Conservation (phyloP, 352 stramenopile species). For the Phytophthora sp. region DNA sequence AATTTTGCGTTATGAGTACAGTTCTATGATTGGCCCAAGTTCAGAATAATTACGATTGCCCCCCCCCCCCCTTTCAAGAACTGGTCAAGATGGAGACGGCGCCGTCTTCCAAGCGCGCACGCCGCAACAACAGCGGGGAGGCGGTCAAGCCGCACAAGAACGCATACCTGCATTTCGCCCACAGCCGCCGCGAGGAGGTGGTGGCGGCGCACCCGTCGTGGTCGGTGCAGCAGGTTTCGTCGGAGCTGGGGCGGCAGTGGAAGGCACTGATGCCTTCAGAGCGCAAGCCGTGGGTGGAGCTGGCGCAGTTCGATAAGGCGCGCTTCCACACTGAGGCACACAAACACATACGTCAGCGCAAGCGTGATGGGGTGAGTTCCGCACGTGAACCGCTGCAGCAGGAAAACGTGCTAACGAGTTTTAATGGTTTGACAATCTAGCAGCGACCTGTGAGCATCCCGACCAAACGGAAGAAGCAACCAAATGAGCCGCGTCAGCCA, state of each 20-base stretch:
- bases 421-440: neutral
- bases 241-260: slow-evolving; percentile 60
- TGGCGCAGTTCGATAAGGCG: slow-evolving; percentile 69
- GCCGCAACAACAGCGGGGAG: neutral
- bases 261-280: slow-evolving; percentile 46
- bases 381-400: neutral
- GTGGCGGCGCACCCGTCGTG: slow-evolving; percentile 39
- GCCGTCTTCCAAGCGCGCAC: slow-evolving; percentile 4
- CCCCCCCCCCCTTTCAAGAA: neutral
- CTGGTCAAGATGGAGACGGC: slow-evolving; percentile 11
- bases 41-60: neutral
- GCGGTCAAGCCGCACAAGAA: slow-evolving; percentile 36
- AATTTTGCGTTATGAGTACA: slow-evolving; percentile 12
- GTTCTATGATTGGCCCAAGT: slow-evolving; percentile 4
- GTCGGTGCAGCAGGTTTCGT: slow-evolving; percentile 54
- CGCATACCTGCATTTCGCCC: slow-evolving; percentile 62
- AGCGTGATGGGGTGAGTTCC: slow-evolving; percentile 8
- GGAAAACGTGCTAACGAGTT: neutral
- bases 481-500: slow-evolving; percentile 51
- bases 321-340: slow-evolving; percentile 47
- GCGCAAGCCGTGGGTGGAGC: slow-evolving; percentile 54
- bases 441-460: slow-evolving; percentile 18
- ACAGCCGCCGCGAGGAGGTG: slow-evolving; percentile 39
- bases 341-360: slow-evolving; percentile 22
- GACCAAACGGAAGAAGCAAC: slow-evolving; percentile 42